Evolutionary conservation across 306 rosid genomes (phyloP), one percentile per base, ranked within the genome.

Genomic region (Trifolium subterraneum): DNA sequence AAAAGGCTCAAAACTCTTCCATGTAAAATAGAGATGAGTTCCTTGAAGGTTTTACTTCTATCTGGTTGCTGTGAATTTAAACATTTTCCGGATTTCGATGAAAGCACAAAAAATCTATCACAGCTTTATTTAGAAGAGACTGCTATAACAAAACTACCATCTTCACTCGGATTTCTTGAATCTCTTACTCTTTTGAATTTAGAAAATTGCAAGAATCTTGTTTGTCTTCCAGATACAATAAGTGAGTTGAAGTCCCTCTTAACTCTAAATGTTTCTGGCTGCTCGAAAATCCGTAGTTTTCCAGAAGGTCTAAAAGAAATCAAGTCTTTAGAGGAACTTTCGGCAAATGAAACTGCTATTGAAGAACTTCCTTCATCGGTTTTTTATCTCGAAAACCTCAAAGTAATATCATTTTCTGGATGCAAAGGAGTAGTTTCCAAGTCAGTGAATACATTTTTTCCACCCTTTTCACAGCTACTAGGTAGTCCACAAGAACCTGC

Each of bases 191-290:
- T 7, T 23, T 63, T 80, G 80, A 1, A 62, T 22, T 62, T 75
- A 25, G 13, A 22, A 45, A 64, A 75, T 25, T 86, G 87, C 77
- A 81, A 63, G 77, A 69, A 54, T 23, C 80, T 80, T 52, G 38
- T 54, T 70, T 70, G 73, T 67, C 77, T 80, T 80, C 82, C 80
- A 22, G 72, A 55, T 42, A 77, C 84, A 38, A 67, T 81, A 45
- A 9, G 35, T 54, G 69, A 73, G 18, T 59, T 83, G 19, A 76
- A 64, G 64, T 79, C 72, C 4, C 84, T 86, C 39, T 51, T 20
- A 38, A 14, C 7, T 73, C 68, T 84, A 38, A 9, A 70, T 81
- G 75, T 83, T 51, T 64, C 58, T 11, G 64, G 82, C 10, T 86
- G 86, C 78, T 64, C 77, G 2, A 64, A 69, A 15, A 50, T 81